These are phyloP conservation scores for Zoysia matrella DNA, from an alignment of 202 grass and related monocot species.

Conservation along the genomic window DNA sequence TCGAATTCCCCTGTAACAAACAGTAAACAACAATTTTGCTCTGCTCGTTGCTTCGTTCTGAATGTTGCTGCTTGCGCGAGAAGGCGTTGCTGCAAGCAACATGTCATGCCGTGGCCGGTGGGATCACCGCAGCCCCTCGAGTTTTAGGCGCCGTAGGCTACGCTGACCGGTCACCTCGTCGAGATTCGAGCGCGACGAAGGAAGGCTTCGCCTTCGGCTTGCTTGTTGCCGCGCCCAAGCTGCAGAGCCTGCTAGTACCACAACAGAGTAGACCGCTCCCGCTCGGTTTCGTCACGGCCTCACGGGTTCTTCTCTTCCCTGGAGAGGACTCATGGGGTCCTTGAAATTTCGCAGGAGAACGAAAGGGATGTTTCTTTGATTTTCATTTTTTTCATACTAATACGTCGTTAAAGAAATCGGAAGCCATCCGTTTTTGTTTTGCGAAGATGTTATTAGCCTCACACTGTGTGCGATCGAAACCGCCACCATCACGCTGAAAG, in stretches of 20 bases:
- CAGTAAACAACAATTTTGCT: not conserved
- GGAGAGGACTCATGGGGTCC: not conserved
- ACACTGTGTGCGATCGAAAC: not conserved
- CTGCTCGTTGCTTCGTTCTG: not conserved
- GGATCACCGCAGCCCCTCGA: no score
- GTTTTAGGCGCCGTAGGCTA: no score
- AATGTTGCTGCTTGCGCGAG: not conserved
- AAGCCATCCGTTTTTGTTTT: not conserved
- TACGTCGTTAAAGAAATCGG: not conserved
- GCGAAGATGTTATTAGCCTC: not conserved
- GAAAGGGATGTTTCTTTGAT: not conserved
- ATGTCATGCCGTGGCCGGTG: not conserved
- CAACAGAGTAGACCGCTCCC: no score
- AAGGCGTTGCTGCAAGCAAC: not conserved
- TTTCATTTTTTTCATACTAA: not conserved
- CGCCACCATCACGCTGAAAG: not conserved
- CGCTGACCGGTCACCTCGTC: no score
- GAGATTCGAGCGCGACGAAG: no score
- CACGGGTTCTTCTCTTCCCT: constrained; percentile 17
- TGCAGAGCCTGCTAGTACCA: no score
- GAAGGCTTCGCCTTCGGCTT: no score
- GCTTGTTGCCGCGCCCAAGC: no score
- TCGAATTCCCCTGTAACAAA: not conserved
- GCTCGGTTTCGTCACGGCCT: not conserved
- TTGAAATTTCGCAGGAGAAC: not conserved